Percentiles rank a stretch among this genome's conserved stretches.
phyloP scores from a whole-genome alignment of 495 filamentous ascomycete genomes.

The Pseudomonodictys pantanalensis region DNA sequence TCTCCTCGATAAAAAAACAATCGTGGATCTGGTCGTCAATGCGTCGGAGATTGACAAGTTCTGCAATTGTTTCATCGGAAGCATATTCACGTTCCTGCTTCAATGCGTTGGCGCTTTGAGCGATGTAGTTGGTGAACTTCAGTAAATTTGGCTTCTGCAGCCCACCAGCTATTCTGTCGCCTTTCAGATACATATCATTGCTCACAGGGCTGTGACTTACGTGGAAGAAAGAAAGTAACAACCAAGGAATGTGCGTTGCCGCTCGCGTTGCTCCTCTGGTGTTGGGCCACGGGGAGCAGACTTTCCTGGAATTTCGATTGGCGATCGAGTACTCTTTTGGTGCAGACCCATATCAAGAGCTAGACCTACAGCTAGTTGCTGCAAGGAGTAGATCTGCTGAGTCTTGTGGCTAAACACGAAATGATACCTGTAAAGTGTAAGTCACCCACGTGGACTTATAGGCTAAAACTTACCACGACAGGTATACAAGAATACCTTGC shows the following conservation, averaged over 20 bases:
- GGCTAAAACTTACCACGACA: constrained; percentile 11
- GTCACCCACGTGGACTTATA: not conserved
- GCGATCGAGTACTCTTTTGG: not conserved
- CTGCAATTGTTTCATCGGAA: constrained; percentile 12
- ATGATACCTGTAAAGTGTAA: constrained; percentile 16
- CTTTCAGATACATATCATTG: not conserved
- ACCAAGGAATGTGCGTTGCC: constrained; percentile 34
- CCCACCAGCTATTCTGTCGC: constrained; percentile 5
- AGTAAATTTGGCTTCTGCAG: constrained; percentile 24
- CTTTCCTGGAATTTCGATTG: constrained; percentile 5
- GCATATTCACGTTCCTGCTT: constrained; percentile 13
- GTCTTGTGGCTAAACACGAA: constrained; percentile 29
- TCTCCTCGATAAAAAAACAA: constrained; percentile 14
- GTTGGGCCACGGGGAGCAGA: not conserved
- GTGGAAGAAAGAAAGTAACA: constrained; percentile 37
- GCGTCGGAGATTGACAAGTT: constrained; percentile 6
- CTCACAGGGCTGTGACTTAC: constrained; percentile 19
- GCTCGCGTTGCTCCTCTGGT: constrained; percentile 27
- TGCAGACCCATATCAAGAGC: constrained; percentile 22
- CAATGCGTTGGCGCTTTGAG: not conserved
- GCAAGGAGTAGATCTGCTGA: constrained; percentile 12
- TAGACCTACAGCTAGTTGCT: constrained; percentile 22
- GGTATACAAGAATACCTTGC: constrained; percentile 25
- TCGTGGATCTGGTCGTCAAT: constrained; percentile 23
- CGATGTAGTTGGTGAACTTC: constrained; percentile 25